Conservation (phyloP, 2,329 filamentous ascomycete species). For the Pseudogymnoascus sp. region DNA sequence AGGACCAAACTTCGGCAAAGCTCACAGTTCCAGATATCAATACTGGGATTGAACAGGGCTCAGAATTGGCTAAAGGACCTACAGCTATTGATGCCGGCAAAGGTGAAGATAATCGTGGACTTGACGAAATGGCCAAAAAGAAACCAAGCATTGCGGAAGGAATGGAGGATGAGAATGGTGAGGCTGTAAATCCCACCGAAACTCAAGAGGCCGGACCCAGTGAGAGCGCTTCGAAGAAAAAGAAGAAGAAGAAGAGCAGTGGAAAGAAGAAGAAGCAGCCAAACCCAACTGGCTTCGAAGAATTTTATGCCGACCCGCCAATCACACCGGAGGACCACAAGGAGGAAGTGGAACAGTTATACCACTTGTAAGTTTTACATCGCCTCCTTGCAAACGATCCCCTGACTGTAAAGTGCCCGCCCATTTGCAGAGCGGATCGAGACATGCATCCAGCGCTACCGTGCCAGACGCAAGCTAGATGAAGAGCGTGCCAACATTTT, state of each 20-base stretch:
- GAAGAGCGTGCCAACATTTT: slow-evolving; percentile 56
- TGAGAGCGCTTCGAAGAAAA: slow-evolving; percentile 2
- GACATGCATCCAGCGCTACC: slow-evolving; percentile 74
- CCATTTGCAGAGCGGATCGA: slow-evolving; percentile 68
- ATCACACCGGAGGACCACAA: slow-evolving; percentile 60
- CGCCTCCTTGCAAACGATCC: not conserved
- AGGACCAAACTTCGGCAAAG: not conserved
- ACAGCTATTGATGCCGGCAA: not conserved
- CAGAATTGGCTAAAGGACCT: not conserved
- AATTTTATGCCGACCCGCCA: slow-evolving; percentile 72
- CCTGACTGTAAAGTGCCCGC: slow-evolving; percentile 34
- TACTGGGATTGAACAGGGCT: not conserved
- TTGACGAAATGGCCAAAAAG: not conserved
- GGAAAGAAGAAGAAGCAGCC: slow-evolving; percentile 25
- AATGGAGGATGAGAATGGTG: not conserved
- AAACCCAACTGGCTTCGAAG: slow-evolving; percentile 60
- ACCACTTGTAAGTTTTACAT: slow-evolving; percentile 45
- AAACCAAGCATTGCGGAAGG: not conserved
- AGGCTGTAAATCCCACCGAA: not conserved
- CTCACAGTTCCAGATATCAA: not conserved
- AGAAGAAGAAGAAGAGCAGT: slow-evolving; percentile 32
- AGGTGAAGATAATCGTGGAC: not conserved
- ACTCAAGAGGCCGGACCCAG: not conserved
- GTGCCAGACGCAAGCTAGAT: slow-evolving; percentile 66
- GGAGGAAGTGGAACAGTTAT: slow-evolving; percentile 57